Conservation (phyloP, 2,329 filamentous ascomycete species). For the Niveomyces coronatus region DNA sequence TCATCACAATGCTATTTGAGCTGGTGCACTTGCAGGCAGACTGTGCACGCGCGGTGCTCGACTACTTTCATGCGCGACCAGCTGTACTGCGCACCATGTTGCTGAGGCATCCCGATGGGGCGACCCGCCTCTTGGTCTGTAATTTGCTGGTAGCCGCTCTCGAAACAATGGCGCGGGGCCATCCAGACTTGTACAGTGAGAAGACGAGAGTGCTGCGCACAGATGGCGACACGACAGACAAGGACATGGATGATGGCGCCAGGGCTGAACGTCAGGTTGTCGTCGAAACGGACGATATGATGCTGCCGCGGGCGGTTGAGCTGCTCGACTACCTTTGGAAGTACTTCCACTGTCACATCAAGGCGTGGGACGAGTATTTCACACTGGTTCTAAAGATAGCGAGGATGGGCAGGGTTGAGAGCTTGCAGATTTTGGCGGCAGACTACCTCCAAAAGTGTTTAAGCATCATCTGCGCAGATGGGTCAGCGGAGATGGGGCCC, state of each 20-base stretch:
- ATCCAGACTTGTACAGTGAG: slow-evolving; percentile 35
- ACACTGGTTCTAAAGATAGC: slow-evolving; percentile 58
- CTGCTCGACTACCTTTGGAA: slow-evolving; percentile 50
- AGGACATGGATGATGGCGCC: slow-evolving; percentile 2
- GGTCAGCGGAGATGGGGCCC: slow-evolving; percentile 35
- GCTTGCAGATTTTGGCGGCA: slow-evolving; percentile 46
- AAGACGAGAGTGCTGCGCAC: not conserved
- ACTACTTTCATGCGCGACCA: slow-evolving; percentile 48
- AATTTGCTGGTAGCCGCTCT: slow-evolving; percentile 43
- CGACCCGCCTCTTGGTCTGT: slow-evolving; percentile 43
- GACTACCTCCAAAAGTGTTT: slow-evolving; percentile 50
- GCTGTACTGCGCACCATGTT: slow-evolving; percentile 55
- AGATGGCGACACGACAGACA: slow-evolving; percentile 5
- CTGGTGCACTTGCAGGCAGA: slow-evolving; percentile 39
- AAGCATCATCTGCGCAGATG: slow-evolving; percentile 51
- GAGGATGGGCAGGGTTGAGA: slow-evolving; percentile 48
- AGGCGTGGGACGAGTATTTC: slow-evolving; percentile 71
- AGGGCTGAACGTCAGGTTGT: too few relatives aligned
- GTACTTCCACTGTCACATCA: slow-evolving; percentile 48
- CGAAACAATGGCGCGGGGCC: slow-evolving; percentile 36
- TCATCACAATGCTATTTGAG: slow-evolving; percentile 38
- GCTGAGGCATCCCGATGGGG: slow-evolving; percentile 46
- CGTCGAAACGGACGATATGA: slow-evolving; percentile 8
- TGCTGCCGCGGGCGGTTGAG: slow-evolving; percentile 30
- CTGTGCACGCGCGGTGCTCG: slow-evolving; percentile 49